phyloP scores from a whole-genome alignment of 2,329 filamentous ascomycete genomes.

The Aureobasidium zeae region DNA sequence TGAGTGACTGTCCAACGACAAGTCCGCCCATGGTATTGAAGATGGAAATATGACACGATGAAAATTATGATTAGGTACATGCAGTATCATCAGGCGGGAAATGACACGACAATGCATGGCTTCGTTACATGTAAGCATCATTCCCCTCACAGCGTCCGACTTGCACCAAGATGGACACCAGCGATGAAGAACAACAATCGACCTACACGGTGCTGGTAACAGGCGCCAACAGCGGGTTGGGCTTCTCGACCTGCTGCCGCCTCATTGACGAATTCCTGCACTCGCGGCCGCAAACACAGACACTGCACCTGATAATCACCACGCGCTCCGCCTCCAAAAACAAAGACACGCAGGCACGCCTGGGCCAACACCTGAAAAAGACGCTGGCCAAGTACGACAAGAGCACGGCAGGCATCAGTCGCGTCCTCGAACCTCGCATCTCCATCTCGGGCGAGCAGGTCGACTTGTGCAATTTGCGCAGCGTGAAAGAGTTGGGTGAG shows the following conservation, averaged over 20 bases:
- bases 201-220: slow-evolving; percentile 59
- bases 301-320: slow-evolving; percentile 72
- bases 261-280: slow-evolving; percentile 83
- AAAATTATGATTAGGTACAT: no score
- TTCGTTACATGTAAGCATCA: no score
- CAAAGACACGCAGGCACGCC: slow-evolving; percentile 55
- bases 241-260: slow-evolving; percentile 72
- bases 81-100: not conserved
- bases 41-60: not conserved
- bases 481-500: slow-evolving; percentile 45
- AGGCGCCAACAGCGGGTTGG: slow-evolving; percentile 83
- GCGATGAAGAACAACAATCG: slow-evolving; percentile 7
- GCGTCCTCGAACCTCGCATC: slow-evolving; percentile 36
- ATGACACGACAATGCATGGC: not conserved
- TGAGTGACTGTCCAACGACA: no score
- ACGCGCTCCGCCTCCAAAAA: slow-evolving; percentile 70
- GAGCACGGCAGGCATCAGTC: slow-evolving; percentile 31
- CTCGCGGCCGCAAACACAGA: slow-evolving; percentile 54
- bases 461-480: slow-evolving; percentile 48
- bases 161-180: not conserved
- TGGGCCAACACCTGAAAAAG: slow-evolving; percentile 54
- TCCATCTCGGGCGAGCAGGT: slow-evolving; percentile 48
- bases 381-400: slow-evolving; percentile 30
- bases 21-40: not conserved
- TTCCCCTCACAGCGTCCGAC: no score